Evolutionary conservation across 345 rosid species (phyloP), one percentile per base, ranked within the genome.

Genomic region (Aurinia saxatilis): DNA sequence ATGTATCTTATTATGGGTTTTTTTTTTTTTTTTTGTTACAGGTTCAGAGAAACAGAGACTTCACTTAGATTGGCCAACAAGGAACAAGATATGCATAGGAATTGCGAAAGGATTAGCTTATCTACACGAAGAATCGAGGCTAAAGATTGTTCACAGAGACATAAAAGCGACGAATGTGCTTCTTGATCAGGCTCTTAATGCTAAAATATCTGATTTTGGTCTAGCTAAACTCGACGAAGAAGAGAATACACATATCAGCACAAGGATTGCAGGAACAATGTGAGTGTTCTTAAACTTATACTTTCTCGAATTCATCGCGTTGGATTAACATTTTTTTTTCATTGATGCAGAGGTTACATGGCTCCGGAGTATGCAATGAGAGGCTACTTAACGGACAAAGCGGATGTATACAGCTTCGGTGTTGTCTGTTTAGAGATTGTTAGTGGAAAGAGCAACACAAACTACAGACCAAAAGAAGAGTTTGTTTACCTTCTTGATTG

Each of bases 321-420:
- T 4, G 27, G 9, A 7, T 50, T 59, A 19, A 33, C 16, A 23
- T n/a, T 19, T 13, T 16, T 17, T 3, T 13, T n/a, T 67, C 7
- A 30, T 16, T 16, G 19, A 21, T 46, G 18, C 67, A 86, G 98
- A 79, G 98, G 98, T 33, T 92, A 89, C 71, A 92, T 92, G 96
- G 98, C 98, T 63, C 98, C 98, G 1, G 98, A 91, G 74, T 88
- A 91, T 69, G 98, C 98, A 53, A 88, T 88, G 98, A 86, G 95
- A 67, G 98, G 98, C 42, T 88, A 91, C 81, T 78, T 91, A 83
- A 91, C 98, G 2, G 96, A 88, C 67, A 91, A 91, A 36, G 95
- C 95, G 1, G 96, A 91, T 63, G 91, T 91, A 4, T 91, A 91
- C 65, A 91, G 98, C 67, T 91, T 88, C 6, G 98, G 98, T 31